Conservation (phyloP, 2,329 filamentous ascomycete species). For the Teratosphaeriaceae sp. region DNA sequence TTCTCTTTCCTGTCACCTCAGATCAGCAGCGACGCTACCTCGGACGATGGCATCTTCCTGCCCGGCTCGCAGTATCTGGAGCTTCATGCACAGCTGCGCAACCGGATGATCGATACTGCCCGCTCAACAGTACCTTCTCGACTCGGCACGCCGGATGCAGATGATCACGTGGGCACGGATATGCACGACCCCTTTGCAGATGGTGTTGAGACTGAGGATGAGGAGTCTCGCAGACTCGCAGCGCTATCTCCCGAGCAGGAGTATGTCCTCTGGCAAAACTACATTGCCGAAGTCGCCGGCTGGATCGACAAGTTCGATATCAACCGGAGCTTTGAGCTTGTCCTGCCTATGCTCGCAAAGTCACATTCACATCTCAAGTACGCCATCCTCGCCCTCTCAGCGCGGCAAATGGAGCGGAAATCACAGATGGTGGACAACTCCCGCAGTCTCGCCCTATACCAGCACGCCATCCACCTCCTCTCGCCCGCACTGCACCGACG, state of each 20-base stretch:
- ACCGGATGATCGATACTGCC: slow-evolving; percentile 26
- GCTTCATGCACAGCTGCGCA: slow-evolving; percentile 24
- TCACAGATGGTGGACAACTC: slow-evolving; percentile 38
- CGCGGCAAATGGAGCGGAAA: slow-evolving; percentile 48
- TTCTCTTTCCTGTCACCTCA: slow-evolving; percentile 18
- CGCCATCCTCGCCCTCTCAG: slow-evolving; percentile 48
- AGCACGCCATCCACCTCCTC: slow-evolving; percentile 44
- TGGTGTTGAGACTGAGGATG: slow-evolving; percentile 9
- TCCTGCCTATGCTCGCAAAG: slow-evolving; percentile 45
- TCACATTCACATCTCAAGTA: slow-evolving; percentile 41
- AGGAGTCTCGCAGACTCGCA: slow-evolving; percentile 20
- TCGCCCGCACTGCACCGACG: slow-evolving; percentile 38
- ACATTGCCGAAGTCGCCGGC: slow-evolving; percentile 47
- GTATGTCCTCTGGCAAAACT: slow-evolving; percentile 33
- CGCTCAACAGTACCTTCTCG: slow-evolving; percentile 23
- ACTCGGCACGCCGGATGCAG: slow-evolving; percentile 18
- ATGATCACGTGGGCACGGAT: background rate
- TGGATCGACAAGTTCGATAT: slow-evolving; percentile 55
- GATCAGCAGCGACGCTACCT: slow-evolving; percentile 22
- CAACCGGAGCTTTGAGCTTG: slow-evolving; percentile 46
- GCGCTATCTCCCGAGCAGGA: slow-evolving; percentile 24
- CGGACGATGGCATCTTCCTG: slow-evolving; percentile 28
- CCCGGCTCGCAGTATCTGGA: slow-evolving; percentile 27
- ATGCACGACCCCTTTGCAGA: background rate
- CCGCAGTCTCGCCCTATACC: slow-evolving; percentile 49